Evolutionary conservation across 371 early-diverging fungal genomes (phyloP).

Genomic region (Mortierella sp.): DNA sequence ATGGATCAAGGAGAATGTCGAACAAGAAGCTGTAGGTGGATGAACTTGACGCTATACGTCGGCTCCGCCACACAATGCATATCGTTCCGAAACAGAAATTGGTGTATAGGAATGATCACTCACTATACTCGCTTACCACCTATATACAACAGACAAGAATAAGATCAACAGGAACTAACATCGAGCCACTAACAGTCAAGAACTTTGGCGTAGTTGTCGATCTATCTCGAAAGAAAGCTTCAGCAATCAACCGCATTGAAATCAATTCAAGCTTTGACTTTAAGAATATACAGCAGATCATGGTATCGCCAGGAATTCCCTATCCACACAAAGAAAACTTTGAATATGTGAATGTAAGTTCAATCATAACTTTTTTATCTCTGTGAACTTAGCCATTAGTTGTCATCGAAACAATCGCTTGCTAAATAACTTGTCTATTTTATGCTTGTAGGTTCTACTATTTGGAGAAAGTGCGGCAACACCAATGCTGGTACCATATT

Average conservation of each 20-base stretch:
- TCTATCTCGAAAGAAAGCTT: constrained; percentile 63
- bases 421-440: background rate
- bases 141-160: constrained; percentile 62
- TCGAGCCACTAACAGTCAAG: constrained; percentile 62
- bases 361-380: background rate
- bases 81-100: no score
- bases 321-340: constrained; percentile 70
- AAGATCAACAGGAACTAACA: constrained; percentile 63
- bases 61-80: background rate
- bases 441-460: constrained; percentile 61
- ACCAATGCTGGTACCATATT: constrained; percentile 72
- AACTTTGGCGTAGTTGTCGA: constrained; percentile 75
- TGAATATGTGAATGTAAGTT: constrained; percentile 70
- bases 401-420: background rate
- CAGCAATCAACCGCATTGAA: constrained; percentile 72
- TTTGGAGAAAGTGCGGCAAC: constrained; percentile 63
- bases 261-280: constrained; percentile 67
- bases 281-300: constrained; percentile 68
- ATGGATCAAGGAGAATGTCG: constrained; percentile 67
- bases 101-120: no score
- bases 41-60: background rate
- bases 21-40: constrained; percentile 64
- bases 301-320: constrained; percentile 68
- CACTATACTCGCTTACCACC: background rate
- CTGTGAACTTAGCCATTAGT: background rate